phyloP scores from a whole-genome alignment of 306 rosid species.

The Begonia fuchsioides region DNA sequence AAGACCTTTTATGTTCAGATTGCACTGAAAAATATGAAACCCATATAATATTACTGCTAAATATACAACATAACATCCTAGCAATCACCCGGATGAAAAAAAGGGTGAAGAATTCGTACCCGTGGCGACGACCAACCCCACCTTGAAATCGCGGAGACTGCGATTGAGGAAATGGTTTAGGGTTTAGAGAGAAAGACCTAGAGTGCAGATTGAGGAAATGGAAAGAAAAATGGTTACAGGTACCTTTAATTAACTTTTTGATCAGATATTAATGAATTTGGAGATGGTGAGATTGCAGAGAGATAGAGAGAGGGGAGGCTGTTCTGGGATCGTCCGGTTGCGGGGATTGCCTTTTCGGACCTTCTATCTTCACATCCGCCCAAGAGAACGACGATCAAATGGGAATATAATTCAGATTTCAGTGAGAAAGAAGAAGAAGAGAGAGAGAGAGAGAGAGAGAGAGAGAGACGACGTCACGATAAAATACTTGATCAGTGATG shows the following conservation, averaged over 20 bases:
- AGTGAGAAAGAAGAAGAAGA: constrained; percentile 10
- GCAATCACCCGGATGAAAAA: background rate
- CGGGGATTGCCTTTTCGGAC: constrained; percentile 50
- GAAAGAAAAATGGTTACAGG: background rate
- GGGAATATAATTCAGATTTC: background rate
- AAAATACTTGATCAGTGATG: too few relatives aligned
- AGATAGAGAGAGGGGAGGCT: background rate
- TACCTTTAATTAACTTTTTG: background rate
- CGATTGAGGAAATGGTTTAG: background rate
- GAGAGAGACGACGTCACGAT: background rate
- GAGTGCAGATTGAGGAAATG: background rate
- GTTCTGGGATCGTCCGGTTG: constrained; percentile 56
- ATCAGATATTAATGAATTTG: constrained; percentile 7
- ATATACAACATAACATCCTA: background rate
- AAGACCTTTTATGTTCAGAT: background rate
- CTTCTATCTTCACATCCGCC: constrained; percentile 34
- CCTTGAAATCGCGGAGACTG: background rate
- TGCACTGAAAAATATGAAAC: background rate
- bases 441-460: background rate
- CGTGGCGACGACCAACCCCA: background rate
- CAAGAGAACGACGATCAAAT: constrained; percentile 9
- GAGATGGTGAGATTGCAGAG: constrained; percentile 13
- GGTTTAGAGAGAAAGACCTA: background rate
- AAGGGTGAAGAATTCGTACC: background rate
- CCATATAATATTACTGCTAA: background rate